These are phyloP conservation scores for Diutina catenulata DNA, from an alignment of 1,139 yeast genomes.

Conservation along the genomic window DNA sequence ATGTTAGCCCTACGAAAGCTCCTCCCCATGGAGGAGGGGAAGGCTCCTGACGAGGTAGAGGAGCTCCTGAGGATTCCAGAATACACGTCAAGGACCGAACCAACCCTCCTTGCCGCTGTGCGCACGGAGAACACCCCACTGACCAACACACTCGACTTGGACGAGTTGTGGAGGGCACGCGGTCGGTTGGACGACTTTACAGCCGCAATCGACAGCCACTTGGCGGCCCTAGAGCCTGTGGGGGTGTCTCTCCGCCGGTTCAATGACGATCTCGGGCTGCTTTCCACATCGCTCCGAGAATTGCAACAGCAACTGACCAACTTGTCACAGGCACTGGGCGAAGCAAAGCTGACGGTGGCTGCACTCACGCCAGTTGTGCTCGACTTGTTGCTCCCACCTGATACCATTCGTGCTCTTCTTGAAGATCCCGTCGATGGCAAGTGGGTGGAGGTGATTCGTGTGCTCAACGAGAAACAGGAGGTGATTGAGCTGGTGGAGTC, in stretches of 20 bases:
- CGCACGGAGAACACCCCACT: background rate
- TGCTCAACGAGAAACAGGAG: constrained; percentile 43
- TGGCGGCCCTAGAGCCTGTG: constrained; percentile 18
- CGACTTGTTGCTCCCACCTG: constrained; percentile 68
- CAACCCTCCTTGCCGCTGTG: too few species aligned
- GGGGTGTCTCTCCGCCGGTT: constrained; percentile 36
- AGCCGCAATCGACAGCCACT: background rate
- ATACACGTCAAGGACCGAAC: too few species aligned
- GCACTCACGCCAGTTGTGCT: constrained; percentile 61
- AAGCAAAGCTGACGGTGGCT: constrained; percentile 43
- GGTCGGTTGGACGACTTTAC: background rate
- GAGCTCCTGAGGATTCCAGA: too few species aligned
- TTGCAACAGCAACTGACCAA: constrained; percentile 40
- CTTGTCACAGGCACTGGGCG: constrained; percentile 25
- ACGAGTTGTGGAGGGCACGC: background rate
- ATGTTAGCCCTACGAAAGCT: constrained; percentile 3
- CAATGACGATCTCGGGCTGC: constrained; percentile 41
- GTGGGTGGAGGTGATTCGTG: constrained; percentile 53
- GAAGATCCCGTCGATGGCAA: constrained; percentile 32
- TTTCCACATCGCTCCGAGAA: constrained; percentile 49
- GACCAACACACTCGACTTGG: background rate
- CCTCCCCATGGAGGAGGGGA: constrained; percentile 2
- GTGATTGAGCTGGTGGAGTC: constrained; percentile 24
- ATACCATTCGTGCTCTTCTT: constrained; percentile 37
- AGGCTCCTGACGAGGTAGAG: too few species aligned